Evolutionary conservation across 2,329 filamentous ascomycete species (phyloP), one percentile per base, ranked within the genome.

Genomic region (Verticillium isaacii): DNA sequence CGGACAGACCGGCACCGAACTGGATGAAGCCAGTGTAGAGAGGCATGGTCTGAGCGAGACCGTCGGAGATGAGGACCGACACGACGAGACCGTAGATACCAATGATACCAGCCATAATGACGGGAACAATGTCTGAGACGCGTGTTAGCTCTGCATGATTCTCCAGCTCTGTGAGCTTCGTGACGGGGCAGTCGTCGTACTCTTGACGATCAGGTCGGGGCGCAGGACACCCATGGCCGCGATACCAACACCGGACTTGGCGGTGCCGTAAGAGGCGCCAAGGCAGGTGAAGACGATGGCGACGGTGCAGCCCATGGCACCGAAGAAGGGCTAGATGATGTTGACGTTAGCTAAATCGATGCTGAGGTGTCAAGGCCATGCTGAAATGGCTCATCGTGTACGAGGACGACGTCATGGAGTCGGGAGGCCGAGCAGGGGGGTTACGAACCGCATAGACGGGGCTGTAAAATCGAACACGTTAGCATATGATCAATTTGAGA

Each of bases 61-160:
- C 88, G 76, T 92, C 90, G 73, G 91, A 93, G 74, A 95, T 92
- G 73, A 95, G 81, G 76, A 95, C 91, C 19, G 91, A 93, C 9
- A 36, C 34, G 34, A 95, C 91, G 68, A 95, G 86, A 72, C 91
- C 91, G 82, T 95, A 99, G 79, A 99, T 98, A 90, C 92, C 95
- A 81, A 99, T 98, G 81, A 99, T 99, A 98, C 95, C 95, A 85
- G 95, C 95, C 95, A 99, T 99, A 89, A 99, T 97, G 80, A 98
- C 95, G 77, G 95, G 95, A 68, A 98, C 94, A 79, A 98, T 97
- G 86, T 97, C 94, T 98, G 69, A 11, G 57, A 23, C 29, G 36
- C 57, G 63, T 70, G 58, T 71, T 59, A 75, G 68, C 57, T 65
- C 56, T 39, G 19, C 23, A 14, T 41, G 54, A 59, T 45, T 19